Evolutionary conservation across 805 yeast species (phyloP).

Genomic region (Alloascoidea africana): DNA sequence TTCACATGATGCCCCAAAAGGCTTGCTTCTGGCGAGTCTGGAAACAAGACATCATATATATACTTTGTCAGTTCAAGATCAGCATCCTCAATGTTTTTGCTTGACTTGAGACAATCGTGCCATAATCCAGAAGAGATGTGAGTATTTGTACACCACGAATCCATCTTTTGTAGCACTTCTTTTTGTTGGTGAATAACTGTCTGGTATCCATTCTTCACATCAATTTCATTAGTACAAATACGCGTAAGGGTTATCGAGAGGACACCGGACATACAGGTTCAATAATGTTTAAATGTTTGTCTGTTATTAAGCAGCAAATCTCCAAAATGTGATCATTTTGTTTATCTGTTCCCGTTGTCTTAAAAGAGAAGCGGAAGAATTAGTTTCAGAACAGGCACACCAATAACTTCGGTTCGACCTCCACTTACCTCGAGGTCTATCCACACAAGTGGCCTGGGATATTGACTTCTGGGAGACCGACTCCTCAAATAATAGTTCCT

Average conservation of each 20-base stretch:
- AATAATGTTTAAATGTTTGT: neutral
- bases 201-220: neutral
- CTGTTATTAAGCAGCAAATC: neutral
- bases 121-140: neutral
- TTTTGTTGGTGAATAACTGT: neutral
- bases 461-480: too few species aligned
- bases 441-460: neutral
- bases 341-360: neutral
- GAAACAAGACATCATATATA: neutral
- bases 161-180: neutral
- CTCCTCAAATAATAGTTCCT: too few species aligned
- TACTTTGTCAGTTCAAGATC: neutral
- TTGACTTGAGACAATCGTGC: too few species aligned
- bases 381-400: too few species aligned
- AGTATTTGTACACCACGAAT: neutral
- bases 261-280: too few species aligned
- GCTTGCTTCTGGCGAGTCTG: too few species aligned
- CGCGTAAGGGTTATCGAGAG: too few species aligned
- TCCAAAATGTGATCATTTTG: neutral
- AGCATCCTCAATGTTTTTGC: too few species aligned
- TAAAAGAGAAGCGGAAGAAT: too few species aligned
- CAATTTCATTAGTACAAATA: too few species aligned
- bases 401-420: too few species aligned
- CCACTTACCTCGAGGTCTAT: neutral
- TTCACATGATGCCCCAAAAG: neutral